Evolutionary conservation across 768 basidiomycete genomes (phyloP).

Genomic region (Candolleomyces aberdarensis): DNA sequence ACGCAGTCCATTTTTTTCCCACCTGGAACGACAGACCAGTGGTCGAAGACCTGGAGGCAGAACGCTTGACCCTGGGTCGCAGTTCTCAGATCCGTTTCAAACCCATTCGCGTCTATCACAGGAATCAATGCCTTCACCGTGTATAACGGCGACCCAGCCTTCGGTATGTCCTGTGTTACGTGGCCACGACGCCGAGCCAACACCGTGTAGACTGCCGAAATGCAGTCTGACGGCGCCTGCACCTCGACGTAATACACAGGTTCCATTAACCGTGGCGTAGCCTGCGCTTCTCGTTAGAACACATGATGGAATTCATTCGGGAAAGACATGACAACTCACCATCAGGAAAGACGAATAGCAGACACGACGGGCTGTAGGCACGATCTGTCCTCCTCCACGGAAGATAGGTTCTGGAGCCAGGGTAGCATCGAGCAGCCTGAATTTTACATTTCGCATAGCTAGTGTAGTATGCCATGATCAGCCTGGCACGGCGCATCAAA

Average conservation of each 20-base stretch:
- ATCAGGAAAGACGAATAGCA: conserved; percentile 99
- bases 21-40: conserved; percentile 99
- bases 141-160: conserved; percentile 96
- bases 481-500: background rate
- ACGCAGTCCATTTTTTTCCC: conserved; percentile 23
- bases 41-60: conserved; percentile 95
- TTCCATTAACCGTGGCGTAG: conserved; percentile 93
- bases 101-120: conserved; percentile 97
- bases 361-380: conserved; percentile 96
- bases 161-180: conserved; percentile 96
- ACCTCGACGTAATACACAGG: conserved; percentile 99
- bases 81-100: conserved; percentile 96
- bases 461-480: background rate
- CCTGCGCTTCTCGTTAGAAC: conserved; percentile 42
- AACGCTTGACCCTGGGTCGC: conserved; percentile 99
- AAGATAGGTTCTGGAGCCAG: conserved; percentile 96
- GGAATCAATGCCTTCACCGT: conserved; percentile 98
- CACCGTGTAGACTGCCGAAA: conserved; percentile 97
- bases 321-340: conserved; percentile 47
- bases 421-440: conserved; percentile 89
- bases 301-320: background rate
- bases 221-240: conserved; percentile 98
- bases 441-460: conserved; percentile 99
- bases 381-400: conserved; percentile 97
- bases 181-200: conserved; percentile 99